phyloP scores from a whole-genome alignment of 805 yeast species.

The Kodamaea lidongshanica region DNA sequence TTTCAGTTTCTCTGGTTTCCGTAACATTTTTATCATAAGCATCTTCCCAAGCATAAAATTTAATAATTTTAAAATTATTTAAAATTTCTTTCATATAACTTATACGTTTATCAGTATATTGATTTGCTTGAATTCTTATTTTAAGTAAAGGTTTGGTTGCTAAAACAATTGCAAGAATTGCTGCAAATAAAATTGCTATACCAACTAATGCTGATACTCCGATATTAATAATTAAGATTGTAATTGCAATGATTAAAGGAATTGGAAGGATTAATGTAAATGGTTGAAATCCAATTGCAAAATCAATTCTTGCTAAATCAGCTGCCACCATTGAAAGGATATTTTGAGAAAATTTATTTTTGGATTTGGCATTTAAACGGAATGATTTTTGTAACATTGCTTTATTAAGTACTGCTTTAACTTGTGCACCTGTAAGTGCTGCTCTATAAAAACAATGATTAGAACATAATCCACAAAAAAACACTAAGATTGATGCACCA shows the following conservation, averaged over 20 bases:
- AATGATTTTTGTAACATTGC: constrained; percentile 20
- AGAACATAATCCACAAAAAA: constrained; percentile 16
- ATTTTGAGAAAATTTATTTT: constrained; percentile 18
- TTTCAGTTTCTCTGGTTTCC: constrained; percentile 55
- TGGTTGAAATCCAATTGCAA: constrained; percentile 25
- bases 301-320: constrained; percentile 22
- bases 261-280: constrained; percentile 18
- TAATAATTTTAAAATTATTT: constrained; percentile 71
- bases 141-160: constrained; percentile 47
- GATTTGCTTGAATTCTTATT: constrained; percentile 42
- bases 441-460: constrained; percentile 20
- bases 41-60: constrained; percentile 86
- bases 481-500: constrained; percentile 28
- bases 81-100: constrained; percentile 71
- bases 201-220: constrained; percentile 23
- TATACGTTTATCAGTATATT: constrained; percentile 71
- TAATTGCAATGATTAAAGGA: constrained; percentile 19
- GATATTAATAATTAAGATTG: constrained; percentile 18
- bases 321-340: constrained; percentile 26
- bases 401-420: constrained; percentile 21
- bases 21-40: constrained; percentile 60
- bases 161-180: constrained; percentile 38
- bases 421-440: constrained; percentile 23
- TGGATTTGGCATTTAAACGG: constrained; percentile 14
- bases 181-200: constrained; percentile 15